phyloP scores from a whole-genome alignment of 768 basidiomycete species.

The Lactifluus pinguis region DNA sequence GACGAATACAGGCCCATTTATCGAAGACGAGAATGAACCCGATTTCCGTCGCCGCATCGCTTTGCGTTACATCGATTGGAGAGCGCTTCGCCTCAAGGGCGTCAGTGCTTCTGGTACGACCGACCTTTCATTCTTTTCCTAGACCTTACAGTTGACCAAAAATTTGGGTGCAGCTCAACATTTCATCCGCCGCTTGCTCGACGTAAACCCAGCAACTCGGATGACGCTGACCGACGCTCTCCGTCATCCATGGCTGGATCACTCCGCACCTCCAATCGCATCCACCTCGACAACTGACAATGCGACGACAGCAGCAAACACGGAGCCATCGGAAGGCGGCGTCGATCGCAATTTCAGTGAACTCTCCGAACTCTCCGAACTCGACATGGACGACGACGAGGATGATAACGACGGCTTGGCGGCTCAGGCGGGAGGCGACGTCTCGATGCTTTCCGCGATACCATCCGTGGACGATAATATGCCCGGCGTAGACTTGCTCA shows the following conservation, averaged over 20 bases:
- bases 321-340: neutral
- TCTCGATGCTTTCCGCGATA: slow-evolving; percentile 14
- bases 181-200: slow-evolving; percentile 62
- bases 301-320: neutral
- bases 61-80: slow-evolving; percentile 14
- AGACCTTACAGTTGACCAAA: neutral
- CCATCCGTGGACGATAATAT: slow-evolving; percentile 2
- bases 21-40: slow-evolving; percentile 5
- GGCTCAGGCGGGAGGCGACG: neutral
- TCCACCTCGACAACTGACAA: neutral
- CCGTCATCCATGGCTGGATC: slow-evolving; percentile 64
- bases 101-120: slow-evolving; percentile 39
- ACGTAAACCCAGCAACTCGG: slow-evolving; percentile 52
- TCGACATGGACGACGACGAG: neutral
- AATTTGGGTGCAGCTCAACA: slow-evolving; percentile 40
- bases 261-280: neutral
- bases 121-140: neutral
- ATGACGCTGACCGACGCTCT: slow-evolving; percentile 65
- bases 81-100: neutral
- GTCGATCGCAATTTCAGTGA: neutral
- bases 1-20: neutral
- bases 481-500: slow-evolving; percentile 4
- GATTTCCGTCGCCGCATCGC: slow-evolving; percentile 13
- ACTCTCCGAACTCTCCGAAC: slow-evolving; percentile 3
- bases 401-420: too few species aligned